Base-by-base conservation (phyloP, 768 basidiomycete genomes). In the Trametes cingulata region DNA sequence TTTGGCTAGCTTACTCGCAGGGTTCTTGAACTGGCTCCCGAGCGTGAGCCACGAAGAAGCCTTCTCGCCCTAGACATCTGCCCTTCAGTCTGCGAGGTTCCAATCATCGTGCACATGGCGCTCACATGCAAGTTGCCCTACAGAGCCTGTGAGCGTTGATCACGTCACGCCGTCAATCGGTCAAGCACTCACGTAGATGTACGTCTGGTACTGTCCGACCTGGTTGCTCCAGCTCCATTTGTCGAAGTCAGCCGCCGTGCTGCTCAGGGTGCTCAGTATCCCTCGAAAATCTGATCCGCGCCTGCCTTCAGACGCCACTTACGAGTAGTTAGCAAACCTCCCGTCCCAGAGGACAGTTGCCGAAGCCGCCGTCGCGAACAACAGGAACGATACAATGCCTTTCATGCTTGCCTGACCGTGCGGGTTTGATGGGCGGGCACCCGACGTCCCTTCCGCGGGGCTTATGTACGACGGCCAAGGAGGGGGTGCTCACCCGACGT, bases 181-280 rank as follows among this genome's bases (percentile, higher is more conserved):
- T 6, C 61, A n/a, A 9, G 35, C 27, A 35, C 66, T 63, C 20
- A 71, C 72, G 60, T 74, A 70, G 56, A 74, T 74, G 62, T 74
- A 74, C 53, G 70, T 71, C 64, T 71, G 71, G 56, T 66, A 70
- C 10, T 63, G 35, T 14, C 71, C 69, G 20, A 71, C 68, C 52
- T 74, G 67, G 61, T 69, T 71, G 51, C 67, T 67, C 69, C 71
- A 73, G 61, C 68, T 68, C 73, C 72, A 71, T 61, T 55, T 52
- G 55, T 68, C 60, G 22, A 68, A 66, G 55, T 68, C 65, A 2
- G 67, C 58, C 6, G 67, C 62, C 5, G 67, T 60, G 46, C 67
- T 67, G 56, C 48, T 22, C 19, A 52, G 29, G 29, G 10, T 5
- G 29, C 29, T 6, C 20, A 42, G 39, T 27, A n/a, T n/a, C n/a